Evolutionary conservation across 1,139 yeast species (phyloP).

Genomic region (Pichia sp.): DNA sequence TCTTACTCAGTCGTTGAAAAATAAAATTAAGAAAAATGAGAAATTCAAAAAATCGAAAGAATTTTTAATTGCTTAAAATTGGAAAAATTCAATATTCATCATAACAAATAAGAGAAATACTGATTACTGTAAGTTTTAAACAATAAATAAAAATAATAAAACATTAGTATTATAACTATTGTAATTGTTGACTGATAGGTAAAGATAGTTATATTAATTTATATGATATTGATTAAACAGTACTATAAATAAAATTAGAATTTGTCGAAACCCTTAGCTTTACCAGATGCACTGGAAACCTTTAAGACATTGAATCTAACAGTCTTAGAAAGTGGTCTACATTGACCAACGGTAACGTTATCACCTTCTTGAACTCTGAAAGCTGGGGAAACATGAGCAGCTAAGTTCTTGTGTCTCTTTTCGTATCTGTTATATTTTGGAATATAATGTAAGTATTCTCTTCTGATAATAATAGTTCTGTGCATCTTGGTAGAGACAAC

Average conservation of each 20-base stretch:
- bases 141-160: too few relatives aligned
- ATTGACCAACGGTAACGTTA: slow-evolving; percentile 98
- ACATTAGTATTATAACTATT: too few relatives aligned
- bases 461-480: slow-evolving; percentile 99
- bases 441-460: slow-evolving; percentile 99
- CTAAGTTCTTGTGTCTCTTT: slow-evolving; percentile 99
- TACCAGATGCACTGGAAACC: slow-evolving; percentile 85
- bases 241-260: slow-evolving; percentile 50
- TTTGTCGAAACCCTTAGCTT: slow-evolving; percentile 93
- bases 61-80: too few relatives aligned
- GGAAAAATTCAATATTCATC: too few relatives aligned
- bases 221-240: too few relatives aligned
- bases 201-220: too few relatives aligned
- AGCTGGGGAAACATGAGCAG: slow-evolving; percentile 99
- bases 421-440: slow-evolving; percentile 99
- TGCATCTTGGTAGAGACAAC: slow-evolving; percentile 99
- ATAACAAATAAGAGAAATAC: too few relatives aligned
- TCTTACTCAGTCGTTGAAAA: too few relatives aligned
- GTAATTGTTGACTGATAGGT: too few relatives aligned
- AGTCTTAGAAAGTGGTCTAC: slow-evolving; percentile 99
- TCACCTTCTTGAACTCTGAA: slow-evolving; percentile 99
- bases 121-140: too few relatives aligned
- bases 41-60: too few relatives aligned
- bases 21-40: too few relatives aligned
- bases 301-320: slow-evolving; percentile 99